A percentile compares a stretch with the other conserved stretches of the same genome.
These are phyloP conservation scores for Peronospora belbahrii DNA, from an alignment of 352 stramenopile genomes.

Conservation along the genomic window DNA sequence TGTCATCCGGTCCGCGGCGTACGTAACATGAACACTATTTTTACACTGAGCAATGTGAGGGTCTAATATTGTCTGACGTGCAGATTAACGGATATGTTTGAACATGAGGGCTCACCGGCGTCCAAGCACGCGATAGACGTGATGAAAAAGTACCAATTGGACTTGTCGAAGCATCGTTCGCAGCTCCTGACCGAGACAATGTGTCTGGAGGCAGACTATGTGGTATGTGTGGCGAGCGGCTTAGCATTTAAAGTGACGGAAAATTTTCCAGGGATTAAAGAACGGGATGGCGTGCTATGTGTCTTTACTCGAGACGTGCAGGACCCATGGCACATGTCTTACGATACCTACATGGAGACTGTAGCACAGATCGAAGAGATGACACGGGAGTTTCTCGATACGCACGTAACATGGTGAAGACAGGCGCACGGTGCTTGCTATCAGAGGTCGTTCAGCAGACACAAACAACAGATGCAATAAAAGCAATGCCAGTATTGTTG, in stretches of 20 bases:
- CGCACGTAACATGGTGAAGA: conserved; percentile 39
- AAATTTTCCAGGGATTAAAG: conserved; percentile 53
- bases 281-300: conserved; percentile 46
- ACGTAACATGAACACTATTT: conserved; percentile 11
- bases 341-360: conserved; percentile 78
- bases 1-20: conserved; percentile 64
- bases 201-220: conserved; percentile 56
- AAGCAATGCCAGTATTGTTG: no score
- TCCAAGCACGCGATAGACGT: conserved; percentile 54
- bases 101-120: conserved; percentile 52
- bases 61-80: conserved; percentile 1
- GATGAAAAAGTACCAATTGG: conserved; percentile 70
- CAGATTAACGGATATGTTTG: conserved; percentile 69
- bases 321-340: conserved; percentile 79
- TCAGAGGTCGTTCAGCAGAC: not conserved
- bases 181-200: conserved; percentile 59
- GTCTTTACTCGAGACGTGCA: conserved; percentile 57
- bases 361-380: conserved; percentile 68
- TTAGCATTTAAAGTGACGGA: conserved; percentile 54
- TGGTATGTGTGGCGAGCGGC: conserved; percentile 65
- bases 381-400: conserved; percentile 68
- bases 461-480: not conserved
- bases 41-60: not conserved
- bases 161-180: conserved; percentile 59
- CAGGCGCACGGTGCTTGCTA: not conserved